A percentile compares a stretch with the other conserved stretches of the same genome.
Conservation (phyloP, 2,329 filamentous ascomycete species). For the Coniella lustricola region DNA sequence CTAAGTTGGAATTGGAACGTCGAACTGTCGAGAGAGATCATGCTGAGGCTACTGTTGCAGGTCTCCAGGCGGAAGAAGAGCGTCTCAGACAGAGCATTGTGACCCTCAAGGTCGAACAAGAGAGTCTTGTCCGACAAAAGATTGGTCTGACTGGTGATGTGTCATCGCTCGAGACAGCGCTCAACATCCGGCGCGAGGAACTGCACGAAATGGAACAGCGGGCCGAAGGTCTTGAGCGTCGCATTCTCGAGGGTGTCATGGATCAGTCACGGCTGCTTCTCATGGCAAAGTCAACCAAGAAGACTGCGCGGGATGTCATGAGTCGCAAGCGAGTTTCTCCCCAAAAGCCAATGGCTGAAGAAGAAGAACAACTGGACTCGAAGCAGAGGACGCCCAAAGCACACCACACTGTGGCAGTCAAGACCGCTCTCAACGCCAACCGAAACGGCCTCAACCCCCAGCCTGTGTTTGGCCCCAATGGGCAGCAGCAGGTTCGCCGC, state of each 20-base stretch:
- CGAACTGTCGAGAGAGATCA: slow-evolving; percentile 59
- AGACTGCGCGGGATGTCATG: slow-evolving; percentile 43
- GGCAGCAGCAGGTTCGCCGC: slow-evolving; percentile 52
- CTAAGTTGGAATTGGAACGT: slow-evolving; percentile 72
- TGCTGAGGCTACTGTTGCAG: slow-evolving; percentile 47
- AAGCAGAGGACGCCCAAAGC: slow-evolving; percentile 20
- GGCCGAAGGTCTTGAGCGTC: slow-evolving; percentile 81
- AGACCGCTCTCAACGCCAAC: slow-evolving; percentile 48
- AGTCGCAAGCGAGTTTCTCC: slow-evolving; percentile 48
- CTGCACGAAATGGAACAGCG: slow-evolving; percentile 84
- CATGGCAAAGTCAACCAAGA: slow-evolving; percentile 56
- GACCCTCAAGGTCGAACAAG: slow-evolving; percentile 59
- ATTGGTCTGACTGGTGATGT: slow-evolving; percentile 76
- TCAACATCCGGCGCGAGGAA: slow-evolving; percentile 84
- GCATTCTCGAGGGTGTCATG: slow-evolving; percentile 91
- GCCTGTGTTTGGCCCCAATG: slow-evolving; percentile 19
- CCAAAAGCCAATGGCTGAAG: slow-evolving; percentile 27
- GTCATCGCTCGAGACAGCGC: slow-evolving; percentile 82
- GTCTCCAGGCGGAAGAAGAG: slow-evolving; percentile 41
- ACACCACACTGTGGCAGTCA: slow-evolving; percentile 32
- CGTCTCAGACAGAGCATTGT: slow-evolving; percentile 49
- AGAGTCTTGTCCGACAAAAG: slow-evolving; percentile 71
- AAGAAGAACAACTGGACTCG: slow-evolving; percentile 18
- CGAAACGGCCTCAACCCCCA: slow-evolving; percentile 41
- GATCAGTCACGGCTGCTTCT: slow-evolving; percentile 91